Conservation (phyloP, 495 filamentous ascomycete genomes). For the Penicillium diatomitis region DNA sequence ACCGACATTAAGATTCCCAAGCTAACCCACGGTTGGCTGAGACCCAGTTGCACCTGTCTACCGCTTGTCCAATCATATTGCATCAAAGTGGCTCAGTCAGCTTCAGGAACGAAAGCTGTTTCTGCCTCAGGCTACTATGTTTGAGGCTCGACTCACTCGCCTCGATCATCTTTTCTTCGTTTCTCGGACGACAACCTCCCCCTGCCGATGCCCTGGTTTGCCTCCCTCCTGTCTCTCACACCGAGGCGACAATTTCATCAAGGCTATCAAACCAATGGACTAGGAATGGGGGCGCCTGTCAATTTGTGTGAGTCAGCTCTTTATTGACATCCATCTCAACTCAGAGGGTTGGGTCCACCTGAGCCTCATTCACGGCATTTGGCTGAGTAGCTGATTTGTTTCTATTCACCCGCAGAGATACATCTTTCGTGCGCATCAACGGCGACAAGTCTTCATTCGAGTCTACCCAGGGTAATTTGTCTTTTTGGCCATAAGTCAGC, state of each 20-base stretch:
- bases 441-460: background rate
- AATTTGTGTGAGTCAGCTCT: slow-evolving; percentile 8
- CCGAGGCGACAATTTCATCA: background rate
- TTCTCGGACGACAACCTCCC: slow-evolving; percentile 31
- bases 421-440: background rate
- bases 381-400: background rate
- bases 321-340: slow-evolving; percentile 1
- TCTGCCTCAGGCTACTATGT: slow-evolving; percentile 20
- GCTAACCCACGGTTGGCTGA: slow-evolving; percentile 2
- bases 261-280: slow-evolving; percentile 1
- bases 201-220: slow-evolving; percentile 7
- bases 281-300: slow-evolving; percentile 1
- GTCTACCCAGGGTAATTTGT: background rate
- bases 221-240: slow-evolving; percentile 4
- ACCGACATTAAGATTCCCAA: slow-evolving; percentile 3
- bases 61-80: slow-evolving; percentile 6
- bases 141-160: slow-evolving; percentile 10
- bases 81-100: slow-evolving; percentile 6
- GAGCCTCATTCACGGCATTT: no score
- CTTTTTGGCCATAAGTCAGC: no score
- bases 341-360: background rate
- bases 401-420: background rate
- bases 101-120: slow-evolving; percentile 4
- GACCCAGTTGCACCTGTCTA: background rate
- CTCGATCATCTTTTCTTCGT: slow-evolving; percentile 14